These are phyloP conservation scores for Aspergillus cejpii DNA, from an alignment of 2,329 filamentous ascomycete species.

Conservation along the genomic window DNA sequence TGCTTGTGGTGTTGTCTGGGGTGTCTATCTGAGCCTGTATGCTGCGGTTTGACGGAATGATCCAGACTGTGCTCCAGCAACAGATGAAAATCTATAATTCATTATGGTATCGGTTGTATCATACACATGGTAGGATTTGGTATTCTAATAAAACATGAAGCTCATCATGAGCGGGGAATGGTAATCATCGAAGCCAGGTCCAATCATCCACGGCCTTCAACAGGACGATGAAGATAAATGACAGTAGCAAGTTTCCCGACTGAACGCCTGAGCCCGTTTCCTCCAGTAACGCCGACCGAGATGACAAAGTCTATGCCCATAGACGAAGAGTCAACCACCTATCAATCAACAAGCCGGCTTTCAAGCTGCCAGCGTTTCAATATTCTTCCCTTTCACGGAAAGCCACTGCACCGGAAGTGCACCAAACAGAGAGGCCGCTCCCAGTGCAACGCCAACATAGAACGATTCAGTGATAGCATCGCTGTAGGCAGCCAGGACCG, in stretches of 20 bases:
- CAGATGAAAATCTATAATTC: too few relatives aligned
- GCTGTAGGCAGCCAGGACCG: slow-evolving; percentile 35
- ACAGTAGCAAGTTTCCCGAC: too few relatives aligned
- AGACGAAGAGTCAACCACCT: not conserved
- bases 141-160: not conserved
- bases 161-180: not conserved
- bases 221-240: too few relatives aligned
- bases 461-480: slow-evolving; percentile 34
- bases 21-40: slow-evolving; percentile 65
- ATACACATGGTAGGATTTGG: not conserved
- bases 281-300: too few relatives aligned
- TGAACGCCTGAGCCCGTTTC: too few relatives aligned
- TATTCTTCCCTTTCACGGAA: slow-evolving; percentile 34
- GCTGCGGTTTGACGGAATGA: slow-evolving; percentile 33
- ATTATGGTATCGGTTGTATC: not conserved
- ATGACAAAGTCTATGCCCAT: too few relatives aligned
- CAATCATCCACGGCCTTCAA: too few relatives aligned
- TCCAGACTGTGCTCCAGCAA: not conserved
- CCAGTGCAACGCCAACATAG: slow-evolving; percentile 36
- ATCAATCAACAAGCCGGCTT: slow-evolving; percentile 2
- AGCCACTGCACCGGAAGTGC: slow-evolving; percentile 37
- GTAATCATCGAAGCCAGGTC: not conserved
- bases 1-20: slow-evolving; percentile 66
- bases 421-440: slow-evolving; percentile 29
- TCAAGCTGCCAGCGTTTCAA: slow-evolving; percentile 18